phyloP scores from a whole-genome alignment of 2,329 filamentous ascomycete species.

The Fusarium sp. region DNA sequence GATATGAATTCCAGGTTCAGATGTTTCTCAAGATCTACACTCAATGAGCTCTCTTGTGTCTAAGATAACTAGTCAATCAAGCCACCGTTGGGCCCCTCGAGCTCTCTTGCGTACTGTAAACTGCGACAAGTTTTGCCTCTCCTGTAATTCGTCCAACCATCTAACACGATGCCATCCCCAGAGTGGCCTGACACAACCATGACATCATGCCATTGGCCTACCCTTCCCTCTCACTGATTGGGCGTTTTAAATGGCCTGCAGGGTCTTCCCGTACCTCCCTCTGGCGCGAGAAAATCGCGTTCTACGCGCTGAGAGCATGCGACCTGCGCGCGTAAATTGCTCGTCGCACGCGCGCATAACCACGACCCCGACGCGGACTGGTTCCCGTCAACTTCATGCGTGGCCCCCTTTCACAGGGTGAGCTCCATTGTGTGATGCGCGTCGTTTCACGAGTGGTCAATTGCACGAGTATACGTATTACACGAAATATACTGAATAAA shows the following conservation, averaged over 20 bases:
- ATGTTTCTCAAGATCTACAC: too few species aligned
- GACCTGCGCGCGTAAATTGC: constrained; percentile 45
- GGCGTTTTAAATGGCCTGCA: constrained; percentile 25
- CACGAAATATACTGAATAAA: background rate
- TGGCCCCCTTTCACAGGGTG: constrained; percentile 2
- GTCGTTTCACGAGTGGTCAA: constrained; percentile 1
- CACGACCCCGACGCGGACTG: background rate
- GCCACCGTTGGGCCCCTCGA: too few species aligned
- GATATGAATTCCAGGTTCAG: too few species aligned
- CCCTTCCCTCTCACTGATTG: constrained; percentile 32
- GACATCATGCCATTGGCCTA: constrained; percentile 35
- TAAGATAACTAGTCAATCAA: too few species aligned
- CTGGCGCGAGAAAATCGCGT: constrained; percentile 42
- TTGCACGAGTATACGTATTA: background rate
- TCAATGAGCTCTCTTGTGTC: too few species aligned
- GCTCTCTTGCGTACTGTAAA: too few species aligned
- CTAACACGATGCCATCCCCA: constrained; percentile 32
- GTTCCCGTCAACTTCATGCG: constrained; percentile 6
- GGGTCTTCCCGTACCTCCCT: background rate
- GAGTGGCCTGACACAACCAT: constrained; percentile 17
- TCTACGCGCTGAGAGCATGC: constrained; percentile 23
- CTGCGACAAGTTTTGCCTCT: background rate
- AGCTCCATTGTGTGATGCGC: background rate
- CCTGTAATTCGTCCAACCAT: constrained; percentile 29
- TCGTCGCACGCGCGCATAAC: constrained; percentile 34